A percentile compares a stretch with the other conserved stretches of the same genome.
These are phyloP conservation scores for Phialophora verrucosa DNA, from an alignment of 2,329 filamentous ascomycete genomes.

Conservation along the genomic window DNA sequence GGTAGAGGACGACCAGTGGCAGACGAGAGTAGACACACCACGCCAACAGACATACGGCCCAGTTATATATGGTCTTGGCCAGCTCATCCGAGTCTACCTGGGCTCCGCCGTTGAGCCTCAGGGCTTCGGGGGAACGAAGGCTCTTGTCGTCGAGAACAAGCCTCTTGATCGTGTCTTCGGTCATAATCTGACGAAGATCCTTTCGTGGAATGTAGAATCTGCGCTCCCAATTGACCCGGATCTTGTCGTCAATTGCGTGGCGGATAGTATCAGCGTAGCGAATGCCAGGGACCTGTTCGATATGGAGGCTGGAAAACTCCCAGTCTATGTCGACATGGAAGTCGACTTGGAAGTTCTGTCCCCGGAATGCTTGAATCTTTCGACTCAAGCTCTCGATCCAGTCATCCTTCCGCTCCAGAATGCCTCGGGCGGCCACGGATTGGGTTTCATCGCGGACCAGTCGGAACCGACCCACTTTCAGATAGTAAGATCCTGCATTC, in stretches of 20 bases:
- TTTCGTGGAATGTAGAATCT: not conserved
- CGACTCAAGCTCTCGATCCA: conserved; percentile 3
- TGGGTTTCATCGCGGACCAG: conserved; percentile 4
- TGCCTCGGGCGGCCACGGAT: conserved; percentile 7
- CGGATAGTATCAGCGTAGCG: not conserved
- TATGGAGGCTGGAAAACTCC: not conserved
- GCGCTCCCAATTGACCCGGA: not conserved
- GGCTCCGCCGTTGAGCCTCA: not conserved
- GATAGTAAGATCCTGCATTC: too few species aligned
- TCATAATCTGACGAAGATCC: not conserved
- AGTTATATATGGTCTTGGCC: not conserved
- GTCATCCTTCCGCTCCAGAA: conserved; percentile 10
- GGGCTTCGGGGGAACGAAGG: not conserved
- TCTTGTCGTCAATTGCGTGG: not conserved
- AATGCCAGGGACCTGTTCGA: not conserved
- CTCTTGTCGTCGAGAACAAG: not conserved
- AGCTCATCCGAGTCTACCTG: not conserved
- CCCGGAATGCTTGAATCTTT: conserved; percentile 11
- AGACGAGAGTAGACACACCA: not conserved
- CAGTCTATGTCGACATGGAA: not conserved
- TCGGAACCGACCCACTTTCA: too few species aligned
- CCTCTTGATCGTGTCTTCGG: not conserved
- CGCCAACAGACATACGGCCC: not conserved
- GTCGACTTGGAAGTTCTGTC: not conserved
- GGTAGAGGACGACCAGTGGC: not conserved